Percentiles rank a stretch among this genome's conserved stretches.
Conservation (phyloP, 805 yeast species). For the Starmera dryadoides region DNA sequence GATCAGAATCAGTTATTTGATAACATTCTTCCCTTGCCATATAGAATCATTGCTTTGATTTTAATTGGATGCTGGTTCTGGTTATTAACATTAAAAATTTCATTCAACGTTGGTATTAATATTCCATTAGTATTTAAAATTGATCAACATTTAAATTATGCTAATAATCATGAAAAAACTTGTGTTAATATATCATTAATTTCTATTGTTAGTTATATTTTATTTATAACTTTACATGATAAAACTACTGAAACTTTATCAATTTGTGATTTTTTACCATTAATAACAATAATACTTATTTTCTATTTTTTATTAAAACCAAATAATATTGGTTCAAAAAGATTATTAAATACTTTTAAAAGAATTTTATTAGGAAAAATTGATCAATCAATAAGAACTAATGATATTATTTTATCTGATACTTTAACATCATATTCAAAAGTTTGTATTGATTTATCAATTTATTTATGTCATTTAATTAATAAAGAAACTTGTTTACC, state of each 20-base stretch:
- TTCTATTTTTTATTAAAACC: conserved; percentile 30
- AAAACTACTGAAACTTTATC: conserved; percentile 18
- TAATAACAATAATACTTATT: conserved; percentile 27
- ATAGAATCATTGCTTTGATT: conserved; percentile 5
- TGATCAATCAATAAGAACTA: conserved; percentile 52
- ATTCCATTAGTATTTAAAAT: conserved; percentile 1
- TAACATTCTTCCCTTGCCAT: conserved; percentile 8
- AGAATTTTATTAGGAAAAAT: conserved; percentile 55
- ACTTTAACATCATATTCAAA: conserved; percentile 75
- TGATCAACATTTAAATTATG: background rate
- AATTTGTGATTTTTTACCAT: conserved; percentile 28
- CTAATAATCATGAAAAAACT: conserved; percentile 3
- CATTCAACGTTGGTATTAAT: conserved; percentile 1
- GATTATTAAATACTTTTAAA: conserved; percentile 41
- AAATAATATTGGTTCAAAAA: conserved; percentile 22
- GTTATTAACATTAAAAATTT: conserved; percentile 2
- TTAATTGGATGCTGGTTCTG: conserved; percentile 8
- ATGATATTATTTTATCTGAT: conserved; percentile 81
- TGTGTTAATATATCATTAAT: conserved; percentile 15
- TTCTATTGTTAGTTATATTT: conserved; percentile 20
- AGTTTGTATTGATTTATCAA: conserved; percentile 64
- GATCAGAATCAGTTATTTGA: too few relatives aligned
- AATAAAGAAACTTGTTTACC: conserved; percentile 30
- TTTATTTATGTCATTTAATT: conserved; percentile 42
- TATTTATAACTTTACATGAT: conserved; percentile 20